phyloP scores from a whole-genome alignment of 1,284 basidiomycete genomes.

The Amylostereum areolatum region DNA sequence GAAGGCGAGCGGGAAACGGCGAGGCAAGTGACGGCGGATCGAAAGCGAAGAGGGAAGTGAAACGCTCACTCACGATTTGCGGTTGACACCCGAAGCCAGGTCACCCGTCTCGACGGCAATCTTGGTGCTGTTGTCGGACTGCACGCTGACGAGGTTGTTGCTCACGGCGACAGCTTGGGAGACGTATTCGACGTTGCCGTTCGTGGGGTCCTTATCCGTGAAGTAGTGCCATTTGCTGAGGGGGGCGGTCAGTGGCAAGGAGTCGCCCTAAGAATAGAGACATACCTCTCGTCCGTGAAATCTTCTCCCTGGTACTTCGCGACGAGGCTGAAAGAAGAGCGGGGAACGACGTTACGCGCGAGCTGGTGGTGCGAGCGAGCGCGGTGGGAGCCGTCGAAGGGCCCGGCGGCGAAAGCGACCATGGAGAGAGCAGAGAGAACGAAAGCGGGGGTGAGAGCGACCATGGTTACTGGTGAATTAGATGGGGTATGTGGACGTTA shows the following conservation, averaged over 20 bases:
- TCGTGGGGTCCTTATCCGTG: slow-evolving; percentile 56
- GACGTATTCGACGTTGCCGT: slow-evolving; percentile 57
- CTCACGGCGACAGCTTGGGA: slow-evolving; percentile 36
- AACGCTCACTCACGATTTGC: slow-evolving; percentile 51
- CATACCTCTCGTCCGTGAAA: slow-evolving; percentile 27
- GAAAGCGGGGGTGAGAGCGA: slow-evolving; percentile 5
- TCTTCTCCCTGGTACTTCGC: slow-evolving; percentile 32
- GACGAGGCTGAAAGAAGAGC: slow-evolving; percentile 22
- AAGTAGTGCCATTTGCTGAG: slow-evolving; percentile 62
- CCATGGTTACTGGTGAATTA: not conserved
- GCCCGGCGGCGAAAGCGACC: slow-evolving; percentile 13
- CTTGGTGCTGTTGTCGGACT: slow-evolving; percentile 45
- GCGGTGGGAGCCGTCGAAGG: slow-evolving; percentile 10
- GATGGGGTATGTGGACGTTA: no score
- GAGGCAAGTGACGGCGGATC: not conserved
- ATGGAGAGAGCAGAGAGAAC: slow-evolving; percentile 18
- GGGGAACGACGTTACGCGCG: slow-evolving; percentile 7
- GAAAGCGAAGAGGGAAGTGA: not conserved
- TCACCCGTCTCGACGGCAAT: slow-evolving; percentile 56
- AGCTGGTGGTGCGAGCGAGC: slow-evolving; percentile 10
- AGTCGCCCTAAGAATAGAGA: not conserved
- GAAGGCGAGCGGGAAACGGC: not conserved
- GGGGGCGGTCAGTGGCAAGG: not conserved
- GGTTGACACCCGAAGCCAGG: slow-evolving; percentile 45
- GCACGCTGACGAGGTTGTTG: slow-evolving; percentile 52